Conservation (phyloP, 768 basidiomycete species). For the Phaffia australis region DNA sequence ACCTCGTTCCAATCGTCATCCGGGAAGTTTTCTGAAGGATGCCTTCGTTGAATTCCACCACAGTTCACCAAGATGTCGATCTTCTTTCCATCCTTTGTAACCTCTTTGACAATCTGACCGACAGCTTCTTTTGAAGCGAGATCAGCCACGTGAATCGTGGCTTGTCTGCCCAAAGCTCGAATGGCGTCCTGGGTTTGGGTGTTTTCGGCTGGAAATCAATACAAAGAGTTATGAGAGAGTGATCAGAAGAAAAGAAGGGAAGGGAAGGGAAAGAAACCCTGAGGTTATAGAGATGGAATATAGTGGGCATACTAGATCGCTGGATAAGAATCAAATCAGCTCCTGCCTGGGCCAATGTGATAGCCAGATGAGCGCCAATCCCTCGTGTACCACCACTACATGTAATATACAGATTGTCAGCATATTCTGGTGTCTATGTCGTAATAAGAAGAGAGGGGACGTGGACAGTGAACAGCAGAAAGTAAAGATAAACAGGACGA, state of each 20-base stretch:
- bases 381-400: slow-evolving; percentile 36
- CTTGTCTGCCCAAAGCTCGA: slow-evolving; percentile 34
- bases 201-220: slow-evolving; percentile 28
- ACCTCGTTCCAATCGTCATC: slow-evolving; percentile 68
- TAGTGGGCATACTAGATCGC: slow-evolving; percentile 19
- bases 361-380: slow-evolving; percentile 38
- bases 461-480: not conserved
- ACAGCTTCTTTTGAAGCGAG: slow-evolving; percentile 46
- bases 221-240: no score
- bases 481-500: slow-evolving; percentile 5
- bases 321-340: slow-evolving; percentile 40
- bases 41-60: slow-evolving; percentile 48
- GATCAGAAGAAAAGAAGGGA: not conserved
- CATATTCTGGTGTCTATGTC: not conserved
- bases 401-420: not conserved
- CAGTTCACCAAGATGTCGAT: slow-evolving; percentile 62
- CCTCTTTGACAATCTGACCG: slow-evolving; percentile 45
- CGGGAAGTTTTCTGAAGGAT: slow-evolving; percentile 52
- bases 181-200: slow-evolving; percentile 37
- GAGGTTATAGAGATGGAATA: not conserved
- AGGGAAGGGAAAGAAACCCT: not conserved
- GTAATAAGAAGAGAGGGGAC: not conserved
- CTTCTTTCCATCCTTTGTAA: slow-evolving; percentile 40
- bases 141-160: slow-evolving; percentile 49
- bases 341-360: slow-evolving; percentile 41